phyloP scores from a whole-genome alignment of 2,329 filamentous ascomycete species.

The Beauveria asiatica region DNA sequence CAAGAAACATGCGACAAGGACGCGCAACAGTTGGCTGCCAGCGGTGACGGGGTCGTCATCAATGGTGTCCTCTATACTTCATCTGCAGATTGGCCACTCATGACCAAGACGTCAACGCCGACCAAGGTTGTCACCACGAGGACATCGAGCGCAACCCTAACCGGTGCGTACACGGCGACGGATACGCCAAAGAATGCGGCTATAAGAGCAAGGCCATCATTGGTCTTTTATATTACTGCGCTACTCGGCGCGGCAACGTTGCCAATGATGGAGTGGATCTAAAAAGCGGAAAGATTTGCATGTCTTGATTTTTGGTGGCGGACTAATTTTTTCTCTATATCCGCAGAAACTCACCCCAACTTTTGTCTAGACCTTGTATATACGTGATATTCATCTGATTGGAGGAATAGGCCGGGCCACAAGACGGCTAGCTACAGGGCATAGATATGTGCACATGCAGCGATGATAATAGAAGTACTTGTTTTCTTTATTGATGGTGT shows the following conservation, averaged over 20 bases:
- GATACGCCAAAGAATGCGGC: slow-evolving; percentile 21
- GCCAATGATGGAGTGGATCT: slow-evolving; percentile 1
- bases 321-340: neutral
- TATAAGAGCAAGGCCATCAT: neutral
- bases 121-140: slow-evolving; percentile 16
- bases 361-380: neutral
- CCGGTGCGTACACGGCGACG: slow-evolving; percentile 29
- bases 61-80: slow-evolving; percentile 48
- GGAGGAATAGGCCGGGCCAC: neutral
- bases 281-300: neutral
- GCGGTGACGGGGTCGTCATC: slow-evolving; percentile 46
- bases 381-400: neutral
- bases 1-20: slow-evolving; percentile 40
- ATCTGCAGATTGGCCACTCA: slow-evolving; percentile 33
- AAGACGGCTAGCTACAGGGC: neutral
- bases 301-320: neutral
- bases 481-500: too few relatives aligned
- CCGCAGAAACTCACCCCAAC: neutral
- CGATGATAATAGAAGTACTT: neutral
- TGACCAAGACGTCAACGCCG: slow-evolving; percentile 17
- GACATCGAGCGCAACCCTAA: slow-evolving; percentile 19
- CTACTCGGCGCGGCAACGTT: neutral
- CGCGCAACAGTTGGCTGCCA: slow-evolving; percentile 39
- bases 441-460: neutral
- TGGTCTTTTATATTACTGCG: neutral